phyloP scores from a whole-genome alignment of 441 rosid genomes.

The Geranium incanum region DNA sequence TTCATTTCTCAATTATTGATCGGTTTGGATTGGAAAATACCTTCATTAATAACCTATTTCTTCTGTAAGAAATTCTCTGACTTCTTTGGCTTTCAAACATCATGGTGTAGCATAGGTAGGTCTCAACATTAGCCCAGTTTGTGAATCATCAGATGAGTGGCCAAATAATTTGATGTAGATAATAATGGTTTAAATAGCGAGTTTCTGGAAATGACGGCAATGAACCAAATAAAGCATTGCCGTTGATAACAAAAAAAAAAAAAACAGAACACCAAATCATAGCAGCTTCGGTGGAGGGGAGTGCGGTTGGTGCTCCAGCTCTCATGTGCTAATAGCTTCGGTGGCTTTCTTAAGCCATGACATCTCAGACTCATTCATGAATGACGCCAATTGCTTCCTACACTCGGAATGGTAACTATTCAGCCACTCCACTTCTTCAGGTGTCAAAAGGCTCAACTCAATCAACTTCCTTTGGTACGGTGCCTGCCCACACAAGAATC shows the following conservation, averaged over 20 bases:
- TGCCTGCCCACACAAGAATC: slow-evolving; percentile 40
- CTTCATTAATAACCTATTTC: too few species aligned
- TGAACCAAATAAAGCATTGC: not conserved
- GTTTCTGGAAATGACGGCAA: too few species aligned
- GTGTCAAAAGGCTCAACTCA: slow-evolving; percentile 37
- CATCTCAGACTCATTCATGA: slow-evolving; percentile 55
- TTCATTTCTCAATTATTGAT: slow-evolving; percentile 13
- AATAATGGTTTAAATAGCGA: too few species aligned
- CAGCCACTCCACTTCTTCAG: slow-evolving; percentile 71
- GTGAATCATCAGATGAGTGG: too few species aligned
- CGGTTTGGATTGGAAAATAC: too few species aligned
- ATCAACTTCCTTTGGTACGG: slow-evolving; percentile 88
- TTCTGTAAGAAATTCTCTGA: too few species aligned
- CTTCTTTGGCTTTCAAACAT: too few species aligned
- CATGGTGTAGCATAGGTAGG: too few species aligned
- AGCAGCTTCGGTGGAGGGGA: not conserved
- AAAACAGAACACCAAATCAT: not conserved
- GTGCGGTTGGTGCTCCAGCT: not conserved
- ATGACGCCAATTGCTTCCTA: slow-evolving; percentile 56
- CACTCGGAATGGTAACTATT: slow-evolving; percentile 69
- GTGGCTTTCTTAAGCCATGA: slow-evolving; percentile 91
- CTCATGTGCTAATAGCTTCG: slow-evolving; percentile 45
- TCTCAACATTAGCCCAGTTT: too few species aligned
- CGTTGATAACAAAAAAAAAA: not conserved
- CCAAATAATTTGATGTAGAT: too few species aligned